Percentiles rank a stretch among this genome's conserved stretches.
Conservation (phyloP, 2,329 filamentous ascomycete genomes). For the Botrytis cinerea region DNA sequence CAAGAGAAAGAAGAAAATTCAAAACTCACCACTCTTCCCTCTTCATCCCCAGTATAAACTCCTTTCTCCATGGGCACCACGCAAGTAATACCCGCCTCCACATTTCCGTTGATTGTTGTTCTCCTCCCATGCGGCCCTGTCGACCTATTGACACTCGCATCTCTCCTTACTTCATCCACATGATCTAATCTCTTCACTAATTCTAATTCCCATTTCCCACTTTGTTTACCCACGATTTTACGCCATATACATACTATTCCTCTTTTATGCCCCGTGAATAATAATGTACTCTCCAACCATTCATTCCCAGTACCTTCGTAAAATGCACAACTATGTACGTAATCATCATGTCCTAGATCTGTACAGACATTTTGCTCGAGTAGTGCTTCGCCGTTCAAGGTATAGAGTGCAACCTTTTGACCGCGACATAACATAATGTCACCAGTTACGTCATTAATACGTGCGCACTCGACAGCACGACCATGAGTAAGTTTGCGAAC, state of each 20-base stretch:
- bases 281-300: conserved; percentile 81
- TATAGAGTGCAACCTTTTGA: conserved; percentile 74
- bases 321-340: conserved; percentile 80
- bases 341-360: conserved; percentile 62
- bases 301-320: conserved; percentile 93
- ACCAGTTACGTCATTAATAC: conserved; percentile 87
- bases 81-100: conserved; percentile 75
- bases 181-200: conserved; percentile 83
- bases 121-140: conserved; percentile 32
- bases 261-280: conserved; percentile 85
- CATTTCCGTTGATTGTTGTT: conserved; percentile 43
- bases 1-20: conserved; percentile 5
- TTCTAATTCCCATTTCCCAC: conserved; percentile 72
- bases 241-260: conserved; percentile 82
- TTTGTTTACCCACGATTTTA: conserved; percentile 50
- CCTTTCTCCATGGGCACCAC: conserved; percentile 79
- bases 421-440: conserved; percentile 85
- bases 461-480: conserved; percentile 68
- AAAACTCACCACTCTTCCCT: conserved; percentile 76
- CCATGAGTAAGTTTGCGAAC: conserved; percentile 69
- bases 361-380: conserved; percentile 80
- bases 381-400: conserved; percentile 81
- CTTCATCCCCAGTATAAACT: conserved; percentile 93
- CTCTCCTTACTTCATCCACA: conserved; percentile 62
- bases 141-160: conserved; percentile 46